Evolutionary conservation across 192 early-diverging fungal genomes (phyloP).

Genomic region (Gorgonomyces haynaldii): DNA sequence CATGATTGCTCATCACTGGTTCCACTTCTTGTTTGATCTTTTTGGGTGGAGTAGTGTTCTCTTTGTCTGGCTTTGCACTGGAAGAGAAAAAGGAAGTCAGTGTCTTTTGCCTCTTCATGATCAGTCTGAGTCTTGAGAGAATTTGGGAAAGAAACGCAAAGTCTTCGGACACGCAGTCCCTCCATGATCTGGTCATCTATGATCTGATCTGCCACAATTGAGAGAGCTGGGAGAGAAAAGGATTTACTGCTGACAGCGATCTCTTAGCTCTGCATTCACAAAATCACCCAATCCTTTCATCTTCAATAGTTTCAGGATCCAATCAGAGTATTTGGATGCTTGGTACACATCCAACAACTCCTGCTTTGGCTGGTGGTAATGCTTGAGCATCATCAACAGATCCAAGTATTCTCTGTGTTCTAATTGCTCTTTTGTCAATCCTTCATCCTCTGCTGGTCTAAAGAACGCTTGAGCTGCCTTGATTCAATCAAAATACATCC

Average conservation of each 20-base stretch:
- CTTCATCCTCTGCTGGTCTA: constrained; percentile 17
- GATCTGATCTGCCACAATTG: too few relatives aligned
- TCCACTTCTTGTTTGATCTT: too few relatives aligned
- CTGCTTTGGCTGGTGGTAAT: constrained; percentile 11
- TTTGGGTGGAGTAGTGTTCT: too few relatives aligned
- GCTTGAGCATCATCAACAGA: constrained; percentile 3
- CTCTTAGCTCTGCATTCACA: constrained; percentile 16
- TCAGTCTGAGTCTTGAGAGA: too few relatives aligned
- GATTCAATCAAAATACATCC: constrained; percentile 5
- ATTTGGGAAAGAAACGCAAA: too few relatives aligned
- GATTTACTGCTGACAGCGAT: too few relatives aligned
- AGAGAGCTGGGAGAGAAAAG: too few relatives aligned
- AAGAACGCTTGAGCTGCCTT: constrained; percentile 5
- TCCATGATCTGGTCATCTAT: too few relatives aligned
- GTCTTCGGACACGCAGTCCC: too few relatives aligned
- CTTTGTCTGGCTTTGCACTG: too few relatives aligned
- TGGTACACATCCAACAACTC: constrained; percentile 9
- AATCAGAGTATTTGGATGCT: background rate
- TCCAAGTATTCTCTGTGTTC: constrained; percentile 6
- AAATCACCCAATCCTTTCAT: constrained; percentile 16
- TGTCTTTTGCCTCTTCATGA: too few relatives aligned
- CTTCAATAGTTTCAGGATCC: constrained; percentile 18
- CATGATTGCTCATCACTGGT: background rate
- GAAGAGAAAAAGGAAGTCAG: too few relatives aligned
- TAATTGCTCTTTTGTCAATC: constrained; percentile 8